Percentiles rank a stretch among this genome's conserved stretches.
Conservation (phyloP, 2,329 filamentous ascomycete species). For the Paracoccidioides brasiliensis region DNA sequence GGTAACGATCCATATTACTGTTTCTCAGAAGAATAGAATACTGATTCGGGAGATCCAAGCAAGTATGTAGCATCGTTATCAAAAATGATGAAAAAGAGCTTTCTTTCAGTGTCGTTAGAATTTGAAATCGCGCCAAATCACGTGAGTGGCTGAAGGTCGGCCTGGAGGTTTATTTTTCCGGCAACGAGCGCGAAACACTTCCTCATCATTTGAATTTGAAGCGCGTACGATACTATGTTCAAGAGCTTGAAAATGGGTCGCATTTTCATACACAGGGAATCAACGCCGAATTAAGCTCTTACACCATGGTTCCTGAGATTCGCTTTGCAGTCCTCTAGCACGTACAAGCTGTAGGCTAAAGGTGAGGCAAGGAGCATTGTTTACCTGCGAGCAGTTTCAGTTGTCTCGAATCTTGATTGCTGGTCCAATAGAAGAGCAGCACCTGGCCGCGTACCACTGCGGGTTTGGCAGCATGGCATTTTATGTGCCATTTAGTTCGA, state of each 20-base stretch:
- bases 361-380: background rate
- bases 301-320: background rate
- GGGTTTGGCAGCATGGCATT: conserved; percentile 22
- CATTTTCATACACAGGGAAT: background rate
- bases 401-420: too few species aligned
- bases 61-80: too few species aligned
- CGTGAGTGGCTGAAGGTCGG: background rate
- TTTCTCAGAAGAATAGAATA: too few species aligned
- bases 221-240: background rate
- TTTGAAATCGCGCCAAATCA: background rate
- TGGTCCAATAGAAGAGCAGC: background rate
- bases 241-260: background rate
- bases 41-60: too few species aligned
- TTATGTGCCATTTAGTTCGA: conserved; percentile 23
- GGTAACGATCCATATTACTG: too few species aligned
- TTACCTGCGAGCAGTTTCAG: background rate
- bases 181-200: background rate
- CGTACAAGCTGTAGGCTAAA: background rate
- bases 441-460: background rate
- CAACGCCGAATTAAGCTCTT: background rate
- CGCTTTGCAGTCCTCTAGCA: background rate
- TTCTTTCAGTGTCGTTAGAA: too few species aligned
- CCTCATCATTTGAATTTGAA: background rate
- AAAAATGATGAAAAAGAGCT: too few species aligned
- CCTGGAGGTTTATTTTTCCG: background rate